phyloP scores from a whole-genome alignment of 176 grass and related monocot genomes.

The Otatea glauca region DNA sequence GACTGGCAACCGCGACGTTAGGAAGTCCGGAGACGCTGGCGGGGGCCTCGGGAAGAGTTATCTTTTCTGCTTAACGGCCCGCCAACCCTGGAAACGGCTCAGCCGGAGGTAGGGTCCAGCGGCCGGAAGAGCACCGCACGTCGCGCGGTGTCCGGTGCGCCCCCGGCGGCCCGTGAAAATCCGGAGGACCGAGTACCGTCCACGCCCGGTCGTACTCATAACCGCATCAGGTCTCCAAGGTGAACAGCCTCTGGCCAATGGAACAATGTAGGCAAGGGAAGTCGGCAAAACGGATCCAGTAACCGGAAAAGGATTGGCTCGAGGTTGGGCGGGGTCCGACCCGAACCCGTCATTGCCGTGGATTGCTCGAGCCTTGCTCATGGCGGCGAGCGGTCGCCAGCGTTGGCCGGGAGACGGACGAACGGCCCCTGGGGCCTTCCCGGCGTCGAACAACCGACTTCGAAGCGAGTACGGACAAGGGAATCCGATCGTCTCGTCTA shows the following conservation, averaged over 20 bases:
- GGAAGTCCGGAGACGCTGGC: conserved; percentile 57
- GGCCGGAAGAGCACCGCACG: conserved; percentile 68
- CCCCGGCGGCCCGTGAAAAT: conserved; percentile 73
- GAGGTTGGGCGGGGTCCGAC: conserved; percentile 54
- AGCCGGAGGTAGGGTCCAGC: conserved; percentile 65
- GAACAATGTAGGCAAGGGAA: conserved; percentile 85
- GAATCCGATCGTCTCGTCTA: conserved; percentile 58
- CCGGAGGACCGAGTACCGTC: conserved; percentile 45
- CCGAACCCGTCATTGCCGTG: conserved; percentile 43
- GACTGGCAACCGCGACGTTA: too few species aligned
- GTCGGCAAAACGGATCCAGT: conserved; percentile 80
- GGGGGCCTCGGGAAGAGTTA: conserved; percentile 75
- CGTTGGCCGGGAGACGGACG: not conserved
- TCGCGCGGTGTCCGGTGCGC: conserved; percentile 58
- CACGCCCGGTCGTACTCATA: conserved; percentile 59
- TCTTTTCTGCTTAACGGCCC: conserved; percentile 64
- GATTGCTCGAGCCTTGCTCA: conserved; percentile 48
- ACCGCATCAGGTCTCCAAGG: conserved; percentile 69
- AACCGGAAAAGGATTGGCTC: conserved; percentile 31
- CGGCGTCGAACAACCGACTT: too few species aligned
- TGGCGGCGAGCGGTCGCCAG: conserved; percentile 35
- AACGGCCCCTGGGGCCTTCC: too few species aligned
- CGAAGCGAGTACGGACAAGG: too few species aligned
- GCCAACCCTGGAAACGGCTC: conserved; percentile 52
- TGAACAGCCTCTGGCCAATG: not conserved